phyloP scores from a whole-genome alignment of 1,284 basidiomycete genomes.

The Microstroma glucosiphilum region DNA sequence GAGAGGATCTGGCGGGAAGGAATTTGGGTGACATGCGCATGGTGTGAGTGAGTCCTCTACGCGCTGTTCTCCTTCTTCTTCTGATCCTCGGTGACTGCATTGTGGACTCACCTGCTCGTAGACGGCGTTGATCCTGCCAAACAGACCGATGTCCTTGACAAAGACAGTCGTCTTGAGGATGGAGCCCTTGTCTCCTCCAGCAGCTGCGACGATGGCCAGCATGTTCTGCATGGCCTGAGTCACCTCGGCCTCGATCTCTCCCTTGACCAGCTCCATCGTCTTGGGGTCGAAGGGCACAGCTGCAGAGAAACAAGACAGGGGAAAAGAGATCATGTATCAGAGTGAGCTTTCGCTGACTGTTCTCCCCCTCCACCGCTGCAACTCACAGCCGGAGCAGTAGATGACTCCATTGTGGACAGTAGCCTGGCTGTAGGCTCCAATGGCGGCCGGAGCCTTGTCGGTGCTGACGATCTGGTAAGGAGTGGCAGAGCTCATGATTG shows the following conservation, averaged over 20 bases:
- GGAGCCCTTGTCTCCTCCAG: constrained; percentile 54
- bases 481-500: neutral
- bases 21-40: neutral
- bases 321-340: neutral
- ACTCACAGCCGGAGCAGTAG: constrained; percentile 72
- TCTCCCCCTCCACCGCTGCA: neutral
- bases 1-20: constrained; percentile 21
- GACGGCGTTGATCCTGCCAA: constrained; percentile 66
- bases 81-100: too few species aligned
- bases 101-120: constrained; percentile 43
- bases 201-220: constrained; percentile 72
- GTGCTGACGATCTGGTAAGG: constrained; percentile 45
- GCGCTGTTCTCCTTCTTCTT: neutral
- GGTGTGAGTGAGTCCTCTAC: neutral
- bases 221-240: constrained; percentile 80
- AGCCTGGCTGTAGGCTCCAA: constrained; percentile 60
- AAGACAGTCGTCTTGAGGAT: constrained; percentile 61
- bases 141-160: constrained; percentile 55
- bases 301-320: neutral
- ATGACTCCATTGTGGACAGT: constrained; percentile 71
- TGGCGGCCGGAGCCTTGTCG: constrained; percentile 44
- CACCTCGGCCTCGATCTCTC: constrained; percentile 75
- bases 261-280: constrained; percentile 67
- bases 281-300: constrained; percentile 71
- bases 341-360: neutral